Conservation (phyloP, 1,284 basidiomycete species). For the Ceratobasidium sp. region DNA sequence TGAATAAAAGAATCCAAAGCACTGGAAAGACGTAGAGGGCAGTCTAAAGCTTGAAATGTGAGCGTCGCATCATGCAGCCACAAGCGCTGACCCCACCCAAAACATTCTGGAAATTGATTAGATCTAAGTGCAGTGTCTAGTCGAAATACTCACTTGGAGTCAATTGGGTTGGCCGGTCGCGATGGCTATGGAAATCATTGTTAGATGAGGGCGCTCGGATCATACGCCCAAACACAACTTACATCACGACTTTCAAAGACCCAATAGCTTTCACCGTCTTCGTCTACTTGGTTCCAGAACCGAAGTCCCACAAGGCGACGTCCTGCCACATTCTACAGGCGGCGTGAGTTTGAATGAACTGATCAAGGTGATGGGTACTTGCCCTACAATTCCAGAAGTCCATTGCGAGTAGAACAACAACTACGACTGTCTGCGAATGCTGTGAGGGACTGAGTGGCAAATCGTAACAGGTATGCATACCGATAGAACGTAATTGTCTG, state of each 20-base stretch:
- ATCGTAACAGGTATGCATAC: conserved; percentile 56
- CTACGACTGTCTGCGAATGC: conserved; percentile 75
- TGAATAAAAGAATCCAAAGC: conserved; percentile 83
- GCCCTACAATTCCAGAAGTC: conserved; percentile 97
- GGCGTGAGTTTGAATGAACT: background rate
- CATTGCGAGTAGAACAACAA: conserved; percentile 89
- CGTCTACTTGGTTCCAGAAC: conserved; percentile 98
- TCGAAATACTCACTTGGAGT: conserved; percentile 71
- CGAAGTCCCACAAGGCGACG: conserved; percentile 88
- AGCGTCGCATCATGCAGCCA: background rate
- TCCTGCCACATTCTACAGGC: conserved; percentile 82
- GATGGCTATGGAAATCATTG: conserved; percentile 58
- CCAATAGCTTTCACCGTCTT: conserved; percentile 94
- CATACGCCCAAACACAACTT: background rate
- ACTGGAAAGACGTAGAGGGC: conserved; percentile 90
- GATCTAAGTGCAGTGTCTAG: conserved; percentile 1
- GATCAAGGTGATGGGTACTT: conserved; percentile 44
- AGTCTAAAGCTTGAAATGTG: conserved; percentile 57
- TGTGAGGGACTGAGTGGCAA: conserved; percentile 1
- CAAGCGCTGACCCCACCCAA: conserved; percentile 63
- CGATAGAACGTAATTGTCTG: conserved; percentile 86
- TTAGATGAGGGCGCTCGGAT: background rate
- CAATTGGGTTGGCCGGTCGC: conserved; percentile 85
- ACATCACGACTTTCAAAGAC: conserved; percentile 95
- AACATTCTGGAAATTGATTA: conserved; percentile 72